These are phyloP conservation scores for Cryoendolithus antarcticus DNA, from an alignment of 2,329 filamentous ascomycete genomes.

Conservation along the genomic window DNA sequence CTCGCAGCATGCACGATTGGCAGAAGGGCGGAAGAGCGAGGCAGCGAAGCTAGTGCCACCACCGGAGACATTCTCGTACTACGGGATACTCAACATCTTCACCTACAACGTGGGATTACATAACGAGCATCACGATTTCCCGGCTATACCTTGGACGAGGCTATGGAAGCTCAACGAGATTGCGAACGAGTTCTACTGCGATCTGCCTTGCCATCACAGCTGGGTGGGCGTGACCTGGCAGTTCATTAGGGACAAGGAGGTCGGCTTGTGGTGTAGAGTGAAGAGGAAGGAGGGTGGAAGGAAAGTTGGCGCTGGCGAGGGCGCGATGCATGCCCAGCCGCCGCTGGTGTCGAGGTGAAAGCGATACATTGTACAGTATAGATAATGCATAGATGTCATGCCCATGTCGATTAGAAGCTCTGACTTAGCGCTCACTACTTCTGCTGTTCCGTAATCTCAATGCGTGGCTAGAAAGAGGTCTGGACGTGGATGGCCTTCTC, in stretches of 20 bases:
- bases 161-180: constrained; percentile 65
- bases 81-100: constrained; percentile 78
- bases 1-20: constrained; percentile 39
- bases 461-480: too few relatives aligned
- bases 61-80: constrained; percentile 95
- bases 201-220: constrained; percentile 73
- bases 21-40: constrained; percentile 24
- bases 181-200: constrained; percentile 83
- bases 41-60: constrained; percentile 41
- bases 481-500: too few relatives aligned
- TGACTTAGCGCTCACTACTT: too few relatives aligned
- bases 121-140: constrained; percentile 99
- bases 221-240: constrained; percentile 93
- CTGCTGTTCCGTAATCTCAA: too few relatives aligned
- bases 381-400: too few relatives aligned
- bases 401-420: too few relatives aligned
- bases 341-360: not conserved
- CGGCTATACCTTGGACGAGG: constrained; percentile 86
- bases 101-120: constrained; percentile 97
- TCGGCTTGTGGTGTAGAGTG: constrained; percentile 82
- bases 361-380: too few relatives aligned
- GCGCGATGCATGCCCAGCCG: constrained; percentile 4
- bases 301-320: constrained; percentile 34
- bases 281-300: constrained; percentile 73
- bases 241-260: constrained; percentile 80